Evolutionary conservation across 2,329 filamentous ascomycete species (phyloP), one percentile per base, ranked within the genome.

Genomic region (Coniochaeta hoffmannii): DNA sequence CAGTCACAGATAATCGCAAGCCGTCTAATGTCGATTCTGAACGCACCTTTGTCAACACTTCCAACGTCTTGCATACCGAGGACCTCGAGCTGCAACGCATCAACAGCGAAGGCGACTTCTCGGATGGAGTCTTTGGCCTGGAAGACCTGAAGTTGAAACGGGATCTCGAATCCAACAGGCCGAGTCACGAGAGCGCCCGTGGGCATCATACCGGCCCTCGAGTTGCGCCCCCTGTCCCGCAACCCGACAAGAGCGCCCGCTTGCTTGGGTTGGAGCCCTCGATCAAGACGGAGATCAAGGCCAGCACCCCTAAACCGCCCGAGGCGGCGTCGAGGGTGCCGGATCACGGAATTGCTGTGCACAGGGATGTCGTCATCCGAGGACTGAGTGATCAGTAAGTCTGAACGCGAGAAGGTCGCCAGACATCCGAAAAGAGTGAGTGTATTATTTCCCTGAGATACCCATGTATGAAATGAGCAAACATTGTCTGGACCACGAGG

Each of bases 291-390:
- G 49, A 50, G 49, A 34, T 50, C 30, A 31, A 34, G 15, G 49
- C 30, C 3, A 46, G 41, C 10, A 34, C 49, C 8, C 49, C 28
- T 19, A n/a, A 50, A 28, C 49, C 49, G 49, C 28, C 49, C 1
- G 28, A 22, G 28, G n/a, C 28, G 28, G 31, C 19, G 2, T 32
- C 31, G 4, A 34, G n/a, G 30, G 28, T 34, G 2, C 28, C 28
- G 32, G 49, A 24, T 34, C 28, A 34, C 19, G 49, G 49, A 1
- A 50, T 50, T 11, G 49, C 28, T 1, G 31, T 50, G 28, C 49
- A 50, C 9, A 32, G 49, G n/a, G 49, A 50, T 34, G 49, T 50
- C 14, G 15, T 50, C 28, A 54, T 56, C 62, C 19, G 41, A 28
- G 41, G 22, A 3, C 12, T 46, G 22, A 46, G 41, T 46, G 41